Percentiles rank a stretch among this genome's conserved stretches.
Conservation (phyloP, 768 basidiomycete genomes). For the Lentinula boryana region DNA sequence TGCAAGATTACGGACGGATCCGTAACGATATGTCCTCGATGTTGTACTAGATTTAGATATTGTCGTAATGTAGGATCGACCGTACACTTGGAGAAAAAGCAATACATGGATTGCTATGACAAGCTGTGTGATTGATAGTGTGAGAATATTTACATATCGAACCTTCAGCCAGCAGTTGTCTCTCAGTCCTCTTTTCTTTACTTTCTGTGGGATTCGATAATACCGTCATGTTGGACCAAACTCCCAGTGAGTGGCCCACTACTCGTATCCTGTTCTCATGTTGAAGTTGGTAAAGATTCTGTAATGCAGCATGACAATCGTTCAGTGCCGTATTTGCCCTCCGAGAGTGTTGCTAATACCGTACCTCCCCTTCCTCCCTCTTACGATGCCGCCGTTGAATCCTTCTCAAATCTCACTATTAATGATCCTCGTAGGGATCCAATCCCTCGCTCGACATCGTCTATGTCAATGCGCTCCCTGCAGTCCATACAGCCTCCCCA, state of each 20-base stretch:
- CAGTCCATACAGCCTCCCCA: conserved; percentile 17
- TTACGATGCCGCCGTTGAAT: conserved; percentile 42
- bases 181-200: background rate
- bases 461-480: conserved; percentile 43
- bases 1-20: conserved; percentile 91
- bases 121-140: background rate
- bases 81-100: background rate
- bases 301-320: conserved; percentile 40
- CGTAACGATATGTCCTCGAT: conserved; percentile 79
- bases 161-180: background rate
- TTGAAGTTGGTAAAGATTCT: background rate
- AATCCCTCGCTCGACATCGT: conserved; percentile 48
- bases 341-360: conserved; percentile 23
- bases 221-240: background rate
- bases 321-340: conserved; percentile 41
- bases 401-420: conserved; percentile 51
- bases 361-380: conserved; percentile 25
- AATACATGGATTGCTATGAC: background rate
- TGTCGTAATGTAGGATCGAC: background rate
- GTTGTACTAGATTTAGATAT: conserved; percentile 48
- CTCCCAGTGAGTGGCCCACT: background rate
- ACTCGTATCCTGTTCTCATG: no score
- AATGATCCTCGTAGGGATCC: conserved; percentile 41
- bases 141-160: background rate
- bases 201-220: background rate